Conservation (phyloP, 495 filamentous ascomycete genomes). For the Daldinia grandis region DNA sequence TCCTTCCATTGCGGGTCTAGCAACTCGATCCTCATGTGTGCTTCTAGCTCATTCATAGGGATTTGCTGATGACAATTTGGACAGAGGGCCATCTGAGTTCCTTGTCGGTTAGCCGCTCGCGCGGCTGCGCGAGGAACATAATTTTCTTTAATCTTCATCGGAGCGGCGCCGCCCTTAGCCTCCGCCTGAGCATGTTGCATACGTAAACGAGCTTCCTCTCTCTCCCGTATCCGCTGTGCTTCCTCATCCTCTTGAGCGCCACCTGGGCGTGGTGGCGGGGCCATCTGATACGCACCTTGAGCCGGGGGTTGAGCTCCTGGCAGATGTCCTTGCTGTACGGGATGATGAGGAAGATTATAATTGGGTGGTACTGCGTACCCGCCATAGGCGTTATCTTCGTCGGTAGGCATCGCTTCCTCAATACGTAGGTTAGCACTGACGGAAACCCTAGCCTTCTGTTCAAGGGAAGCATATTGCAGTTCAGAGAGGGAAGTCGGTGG, state of each 20-base stretch:
- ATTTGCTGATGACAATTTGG: constrained; percentile 95
- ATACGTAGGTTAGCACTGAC: constrained; percentile 83
- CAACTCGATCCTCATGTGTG: constrained; percentile 96
- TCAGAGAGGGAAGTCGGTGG: constrained; percentile 89
- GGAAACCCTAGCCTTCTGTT: constrained; percentile 91
- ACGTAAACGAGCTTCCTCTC: constrained; percentile 71
- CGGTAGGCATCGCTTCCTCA: constrained; percentile 93
- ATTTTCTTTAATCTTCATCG: constrained; percentile 92
- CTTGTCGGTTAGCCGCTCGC: constrained; percentile 67
- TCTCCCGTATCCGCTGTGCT: constrained; percentile 70
- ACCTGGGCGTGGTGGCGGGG: constrained; percentile 40
- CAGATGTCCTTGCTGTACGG: constrained; percentile 33
- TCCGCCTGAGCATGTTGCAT: constrained; percentile 82
- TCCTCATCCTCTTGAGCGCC: constrained; percentile 69
- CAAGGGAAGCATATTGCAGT: constrained; percentile 89
- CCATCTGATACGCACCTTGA: constrained; percentile 48
- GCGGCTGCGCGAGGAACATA: constrained; percentile 87
- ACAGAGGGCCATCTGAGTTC: constrained; percentile 77
- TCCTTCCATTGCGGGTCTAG: constrained; percentile 97
- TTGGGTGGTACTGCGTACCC: constrained; percentile 59
- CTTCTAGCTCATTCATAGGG: constrained; percentile 83
- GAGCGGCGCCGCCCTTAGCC: constrained; percentile 70
- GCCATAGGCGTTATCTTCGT: constrained; percentile 68
- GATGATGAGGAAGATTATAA: constrained; percentile 46
- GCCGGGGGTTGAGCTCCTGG: constrained; percentile 47